A percentile compares a stretch with the other conserved stretches of the same genome.
Evolutionary conservation across 805 yeast species (phyloP).

Genomic region (Ogataea paraovalis): DNA sequence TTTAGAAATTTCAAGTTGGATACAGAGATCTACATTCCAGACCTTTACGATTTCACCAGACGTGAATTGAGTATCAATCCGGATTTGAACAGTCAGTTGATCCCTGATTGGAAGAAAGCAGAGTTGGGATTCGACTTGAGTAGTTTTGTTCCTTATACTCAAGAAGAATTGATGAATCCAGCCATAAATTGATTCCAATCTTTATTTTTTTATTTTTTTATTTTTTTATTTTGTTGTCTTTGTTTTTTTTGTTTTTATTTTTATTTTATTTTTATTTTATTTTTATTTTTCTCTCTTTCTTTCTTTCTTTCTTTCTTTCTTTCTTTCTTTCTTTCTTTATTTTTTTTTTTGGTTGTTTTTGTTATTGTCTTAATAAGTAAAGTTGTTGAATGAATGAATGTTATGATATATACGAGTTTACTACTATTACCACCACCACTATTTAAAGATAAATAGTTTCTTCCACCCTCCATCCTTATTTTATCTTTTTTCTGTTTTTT

Average conservation of each 20-base stretch:
- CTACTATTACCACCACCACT: neutral
- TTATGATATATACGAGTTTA: conserved; percentile 1
- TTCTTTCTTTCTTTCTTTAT: neutral
- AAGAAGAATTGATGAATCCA: conserved; percentile 34
- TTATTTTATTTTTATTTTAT: neutral
- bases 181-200: neutral
- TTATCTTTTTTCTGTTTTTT: neutral
- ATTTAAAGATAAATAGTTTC: neutral
- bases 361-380: neutral
- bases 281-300: neutral
- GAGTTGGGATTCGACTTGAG: conserved; percentile 27
- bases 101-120: conserved; percentile 38
- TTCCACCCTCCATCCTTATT: neutral
- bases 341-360: neutral
- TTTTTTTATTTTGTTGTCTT: neutral
- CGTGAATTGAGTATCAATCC: conserved; percentile 49
- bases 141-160: conserved; percentile 38
- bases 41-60: conserved; percentile 47
- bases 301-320: neutral
- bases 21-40: conserved; percentile 35
- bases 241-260: neutral
- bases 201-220: neutral
- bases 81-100: conserved; percentile 33
- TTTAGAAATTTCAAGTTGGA: conserved; percentile 41
- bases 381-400: neutral